Conservation (phyloP, 2,329 filamentous ascomycete genomes). For the Colletotrichum lini region DNA sequence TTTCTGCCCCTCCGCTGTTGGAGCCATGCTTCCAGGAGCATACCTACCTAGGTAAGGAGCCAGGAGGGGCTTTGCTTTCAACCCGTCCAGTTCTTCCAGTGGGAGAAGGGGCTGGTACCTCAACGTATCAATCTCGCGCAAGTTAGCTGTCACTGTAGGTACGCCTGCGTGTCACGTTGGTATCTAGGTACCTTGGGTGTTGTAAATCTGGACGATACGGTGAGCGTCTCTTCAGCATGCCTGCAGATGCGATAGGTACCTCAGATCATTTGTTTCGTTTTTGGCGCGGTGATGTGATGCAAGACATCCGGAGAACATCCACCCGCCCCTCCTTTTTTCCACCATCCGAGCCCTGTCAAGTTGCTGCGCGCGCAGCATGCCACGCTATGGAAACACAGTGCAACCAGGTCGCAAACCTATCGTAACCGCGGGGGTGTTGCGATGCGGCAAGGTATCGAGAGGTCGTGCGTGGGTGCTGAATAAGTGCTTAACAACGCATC, state of each 20-base stretch:
- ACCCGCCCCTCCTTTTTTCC: not conserved
- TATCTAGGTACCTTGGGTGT: too few species aligned
- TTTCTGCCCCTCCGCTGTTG: not conserved
- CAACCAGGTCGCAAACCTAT: not conserved
- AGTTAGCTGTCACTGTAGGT: not conserved
- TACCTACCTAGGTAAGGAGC: not conserved
- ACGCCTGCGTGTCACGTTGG: not conserved
- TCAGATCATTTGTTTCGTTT: constrained; percentile 11
- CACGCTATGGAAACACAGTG: not conserved
- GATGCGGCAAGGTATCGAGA: not conserved
- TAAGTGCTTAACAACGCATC: constrained; percentile 38
- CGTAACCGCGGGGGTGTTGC: not conserved
- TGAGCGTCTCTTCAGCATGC: not conserved
- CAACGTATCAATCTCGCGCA: too few species aligned
- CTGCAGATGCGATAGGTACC: constrained; percentile 17
- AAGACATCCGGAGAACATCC: not conserved
- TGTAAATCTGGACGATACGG: not conserved
- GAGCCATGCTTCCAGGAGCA: constrained; percentile 1
- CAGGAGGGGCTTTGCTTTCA: not conserved
- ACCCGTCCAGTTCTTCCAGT: too few species aligned
- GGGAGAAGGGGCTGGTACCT: too few species aligned
- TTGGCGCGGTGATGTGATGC: constrained; percentile 15
- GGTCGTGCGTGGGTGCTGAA: constrained; percentile 18
- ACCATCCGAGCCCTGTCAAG: constrained; percentile 21
- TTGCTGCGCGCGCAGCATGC: not conserved